A percentile compares a stretch with the other conserved stretches of the same genome.
Evolutionary conservation across 164 flowering plant species (phyloP).

Genomic region (Paratinospora sagittata): DNA sequence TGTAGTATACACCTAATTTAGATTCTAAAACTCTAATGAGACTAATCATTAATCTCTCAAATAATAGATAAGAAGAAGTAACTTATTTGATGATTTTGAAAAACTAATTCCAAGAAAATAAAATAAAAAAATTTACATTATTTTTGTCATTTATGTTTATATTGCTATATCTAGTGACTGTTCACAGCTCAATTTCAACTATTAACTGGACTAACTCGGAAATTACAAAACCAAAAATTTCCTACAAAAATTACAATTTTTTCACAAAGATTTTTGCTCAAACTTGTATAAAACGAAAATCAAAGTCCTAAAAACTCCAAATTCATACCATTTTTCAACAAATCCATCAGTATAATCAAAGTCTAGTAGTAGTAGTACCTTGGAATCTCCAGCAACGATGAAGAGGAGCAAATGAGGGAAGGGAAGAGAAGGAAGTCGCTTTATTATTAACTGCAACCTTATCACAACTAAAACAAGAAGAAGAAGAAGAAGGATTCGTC

Average conservation of each 20-base stretch:
- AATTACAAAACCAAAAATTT: neutral
- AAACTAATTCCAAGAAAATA: no score
- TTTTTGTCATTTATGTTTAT: no score
- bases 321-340: neutral
- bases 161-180: neutral
- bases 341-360: neutral
- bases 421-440: neutral
- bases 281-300: neutral
- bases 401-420: neutral
- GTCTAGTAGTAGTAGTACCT: neutral
- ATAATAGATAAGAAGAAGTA: no score
- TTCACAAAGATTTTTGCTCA: neutral
- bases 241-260: neutral
- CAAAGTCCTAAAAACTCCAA: neutral
- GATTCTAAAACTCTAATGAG: no score
- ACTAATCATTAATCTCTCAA: no score
- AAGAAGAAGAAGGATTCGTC: neutral
- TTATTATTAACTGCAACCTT: neutral
- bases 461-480: no score
- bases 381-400: neutral
- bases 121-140: no score
- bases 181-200: neutral
- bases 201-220: neutral
- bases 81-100: no score
- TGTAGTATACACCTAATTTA: no score